phyloP scores from a whole-genome alignment of 2,329 filamentous ascomycete genomes.

The Colletotrichum sp. region DNA sequence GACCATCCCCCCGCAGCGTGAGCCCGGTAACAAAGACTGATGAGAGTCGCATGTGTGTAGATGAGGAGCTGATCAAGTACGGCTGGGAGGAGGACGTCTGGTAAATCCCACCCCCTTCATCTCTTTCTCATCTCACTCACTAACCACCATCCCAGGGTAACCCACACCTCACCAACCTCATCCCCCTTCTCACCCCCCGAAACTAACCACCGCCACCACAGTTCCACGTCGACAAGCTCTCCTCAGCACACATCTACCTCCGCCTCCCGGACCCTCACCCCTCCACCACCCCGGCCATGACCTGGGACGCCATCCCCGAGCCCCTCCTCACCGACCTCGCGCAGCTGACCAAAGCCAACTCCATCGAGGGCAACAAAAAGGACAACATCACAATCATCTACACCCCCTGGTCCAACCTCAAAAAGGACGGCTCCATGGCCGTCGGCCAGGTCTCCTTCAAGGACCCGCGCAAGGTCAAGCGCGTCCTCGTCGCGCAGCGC shows the following conservation, averaged over 20 bases:
- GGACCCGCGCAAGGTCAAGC: constrained; percentile 83
- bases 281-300: not conserved
- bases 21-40: not conserved
- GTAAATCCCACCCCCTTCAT: constrained; percentile 49
- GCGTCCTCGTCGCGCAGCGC: constrained; percentile 76
- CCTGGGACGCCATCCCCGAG: constrained; percentile 80
- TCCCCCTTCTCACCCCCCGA: not conserved
- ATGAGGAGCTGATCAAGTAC: constrained; percentile 94
- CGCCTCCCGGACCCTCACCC: constrained; percentile 72
- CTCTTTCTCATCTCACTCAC: not conserved
- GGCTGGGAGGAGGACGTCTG: constrained; percentile 97
- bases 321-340: constrained; percentile 84
- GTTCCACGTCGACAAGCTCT: constrained; percentile 98
- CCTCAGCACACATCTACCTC: constrained; percentile 94
- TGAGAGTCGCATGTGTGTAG: constrained; percentile 49
- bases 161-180: not conserved
- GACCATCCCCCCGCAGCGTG: too few relatives aligned
- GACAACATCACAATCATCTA: constrained; percentile 97
- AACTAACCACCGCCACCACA: constrained; percentile 35
- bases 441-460: constrained; percentile 95
- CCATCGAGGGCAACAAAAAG: constrained; percentile 99
- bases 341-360: constrained; percentile 98
- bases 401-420: constrained; percentile 95
- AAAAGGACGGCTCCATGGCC: constrained; percentile 95
- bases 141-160: constrained; percentile 27